Base-by-base conservation (phyloP, 495 filamentous ascomycete genomes). In the Aspergillus baeticus region DNA sequence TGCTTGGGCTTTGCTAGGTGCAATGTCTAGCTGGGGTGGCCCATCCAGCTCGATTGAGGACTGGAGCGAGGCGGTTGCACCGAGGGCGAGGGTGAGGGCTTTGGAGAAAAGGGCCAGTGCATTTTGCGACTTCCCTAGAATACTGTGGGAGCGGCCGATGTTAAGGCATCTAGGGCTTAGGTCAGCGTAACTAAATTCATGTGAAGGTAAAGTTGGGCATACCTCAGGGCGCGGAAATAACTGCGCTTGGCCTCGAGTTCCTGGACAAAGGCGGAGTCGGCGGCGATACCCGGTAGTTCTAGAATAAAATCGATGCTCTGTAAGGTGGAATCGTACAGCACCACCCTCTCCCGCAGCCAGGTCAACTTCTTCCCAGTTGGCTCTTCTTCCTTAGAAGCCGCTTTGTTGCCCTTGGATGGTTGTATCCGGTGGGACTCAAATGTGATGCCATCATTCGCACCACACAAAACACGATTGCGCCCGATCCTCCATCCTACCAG, bases 401-500 rank as follows among this genome's bases (percentile, higher is more conserved):
- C 71, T 61, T 80, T 82, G 35, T 69, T 67, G 47, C 66, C 64
- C 56, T 78, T 76, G 3, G 68, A 67, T 17, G 71, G 68, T 46
- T 81, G 78, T 15, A 72, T 68, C 29, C 82, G 75, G 48, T 83
- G 79, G 13, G 79, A 71, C 22, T 86, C 79, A 37, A 89, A 75
- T 3, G 77, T 64, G 10, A 88, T 78, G 6, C 91, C 92, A 60
- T 96, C 90, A 52, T 87, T 77, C 35, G 83, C 77, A 33, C 92
- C 92, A 53, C 90, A 88, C 31, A 99, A 76, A 0, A 95, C 87
- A 47, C 94, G 81, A 66, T 99, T 98, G 38, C 95, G 86, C 34
- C 92, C 95, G 57, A 97, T 87, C 63, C 94, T 82, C 95, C 93
- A 98, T 64, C 89, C 90, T 43, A 99, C 85, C 69, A 97, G 81